Base-by-base conservation (phyloP, 805 yeast species). In the Scheffersomyces lignosus region DNA sequence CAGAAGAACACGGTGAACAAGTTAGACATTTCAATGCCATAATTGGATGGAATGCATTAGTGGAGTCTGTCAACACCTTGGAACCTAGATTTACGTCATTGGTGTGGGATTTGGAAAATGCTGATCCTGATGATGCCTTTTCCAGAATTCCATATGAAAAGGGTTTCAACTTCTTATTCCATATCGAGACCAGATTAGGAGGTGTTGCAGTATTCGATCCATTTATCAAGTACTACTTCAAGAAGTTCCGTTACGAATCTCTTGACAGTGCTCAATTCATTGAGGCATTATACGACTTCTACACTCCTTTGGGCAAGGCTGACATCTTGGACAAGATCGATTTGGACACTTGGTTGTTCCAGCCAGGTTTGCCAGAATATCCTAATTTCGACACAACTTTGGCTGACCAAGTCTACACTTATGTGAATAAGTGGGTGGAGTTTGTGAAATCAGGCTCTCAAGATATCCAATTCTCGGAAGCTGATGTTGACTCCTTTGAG, bases 71-170 rank as follows among this genome's bases (percentile, higher is more conserved):
- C 42, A 68, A 71, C 24, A 66, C 82, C n/a, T 77, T 86, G 78
- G 82, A 43, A 6, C 42, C 52, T 2, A 41, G 44, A 22, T 51
- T 48, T 31, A 54, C 65, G 2, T 35, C 76, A 33, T 73, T 89
- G 49, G 80, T 86, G 16, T 89, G 84, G 52, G 73, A 85, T 56
- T 72, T 87, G 48, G 73, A 81, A 49, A 80, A 77, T 51, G 73
- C 77, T 29, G 95, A 87, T 56, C 96, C 96, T 4, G 96, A 89
- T 61, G 96, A 88, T 51, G 83, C 95, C 1, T 89, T 87, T 61
- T 80, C 88, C 23, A 71, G 85, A 1, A 95, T 89, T 31, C 96
- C 96, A 3, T 89, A 89, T 61, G 96, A 89, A 58, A 88, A 88
- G 60, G 96, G 96, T 5, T 84, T 82, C 51, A 87, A 83, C 48